Evolutionary conservation across 768 basidiomycete species (phyloP), one percentile per base, ranked within the genome.

Genomic region (Terana coerulea): DNA sequence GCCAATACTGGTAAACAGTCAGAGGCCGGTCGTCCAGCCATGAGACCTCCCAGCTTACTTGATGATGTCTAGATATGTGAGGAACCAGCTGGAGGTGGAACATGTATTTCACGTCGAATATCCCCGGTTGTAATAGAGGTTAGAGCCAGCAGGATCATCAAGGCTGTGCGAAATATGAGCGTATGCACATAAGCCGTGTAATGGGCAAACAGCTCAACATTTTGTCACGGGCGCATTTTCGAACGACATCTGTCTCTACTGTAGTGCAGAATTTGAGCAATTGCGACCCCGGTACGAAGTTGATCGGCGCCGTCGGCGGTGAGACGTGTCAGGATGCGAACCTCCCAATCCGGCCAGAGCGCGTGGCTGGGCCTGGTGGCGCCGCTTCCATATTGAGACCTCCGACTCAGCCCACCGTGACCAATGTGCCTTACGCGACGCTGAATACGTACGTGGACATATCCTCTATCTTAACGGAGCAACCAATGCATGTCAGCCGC

Each of bases 101-200:
- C 65, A 92, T 90, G 61, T 93, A 86, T 65, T 95, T 95, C 58
- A 91, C 71, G 60, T 94, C 92, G 62, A 94, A 87, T 28, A 95
- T 64, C 1, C 89, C 86, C 39, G n/a, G 77, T 83, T 5, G 81
- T 63, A 49, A 94, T 73, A n/a, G 94, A 90, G 2, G 81, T 77
- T 39, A 89, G 52, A 26, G 82, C 91, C 39, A 80, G 72, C 44
- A 75, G 72, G 51, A 91, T 70, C 83, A 95, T 93, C 52, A 93
- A 70, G 26, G 86, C 92, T 95, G 57, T 26, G 54, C 15, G 34
- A 28, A 36, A 12, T 45, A n/a, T 17, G 30, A 10, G 33, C 33
- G 10, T n/a, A 34, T 47, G 33, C 24, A 47, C 17, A 7, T 29
- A 17, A 8, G 26, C 11, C 24, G 39, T 26, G 5, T 31, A 12